Conservation (phyloP, 208 protist species). For the Wallacemonas sp. region DNA sequence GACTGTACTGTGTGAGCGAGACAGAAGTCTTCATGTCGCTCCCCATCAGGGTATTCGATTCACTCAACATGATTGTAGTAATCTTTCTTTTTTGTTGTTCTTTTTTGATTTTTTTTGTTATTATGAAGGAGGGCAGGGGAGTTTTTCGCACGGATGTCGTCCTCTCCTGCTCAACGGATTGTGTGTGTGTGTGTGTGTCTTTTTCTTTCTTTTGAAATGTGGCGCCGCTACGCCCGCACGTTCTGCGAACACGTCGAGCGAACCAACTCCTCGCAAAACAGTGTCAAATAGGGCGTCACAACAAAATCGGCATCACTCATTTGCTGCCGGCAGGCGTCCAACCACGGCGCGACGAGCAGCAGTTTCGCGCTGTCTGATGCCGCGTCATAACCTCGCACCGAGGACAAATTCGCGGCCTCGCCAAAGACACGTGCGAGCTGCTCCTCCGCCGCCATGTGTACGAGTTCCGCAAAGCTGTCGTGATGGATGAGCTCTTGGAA, state of each 20-base stretch:
- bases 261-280: conserved; percentile 78
- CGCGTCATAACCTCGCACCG: conserved; percentile 53
- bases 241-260: conserved; percentile 54
- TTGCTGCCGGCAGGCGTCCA: conserved; percentile 57
- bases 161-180: conserved; percentile 2
- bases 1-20: too few relatives aligned
- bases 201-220: conserved; percentile 19
- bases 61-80: too few relatives aligned
- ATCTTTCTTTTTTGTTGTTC: background rate
- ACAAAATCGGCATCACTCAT: conserved; percentile 65
- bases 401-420: conserved; percentile 34
- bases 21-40: too few relatives aligned
- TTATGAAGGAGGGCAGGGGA: too few relatives aligned
- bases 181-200: too few relatives aligned
- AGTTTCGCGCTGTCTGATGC: conserved; percentile 53
- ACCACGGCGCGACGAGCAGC: conserved; percentile 47
- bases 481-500: conserved; percentile 67
- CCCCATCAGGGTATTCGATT: too few relatives aligned
- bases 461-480: conserved; percentile 66
- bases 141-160: too few relatives aligned
- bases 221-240: background rate
- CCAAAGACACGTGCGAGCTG: conserved; percentile 28
- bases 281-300: conserved; percentile 55
- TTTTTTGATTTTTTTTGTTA: conserved; percentile 9
- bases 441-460: conserved; percentile 49